These are phyloP conservation scores for Ustilago cynodontis DNA, from an alignment of 1,284 basidiomycete genomes.

Conservation along the genomic window DNA sequence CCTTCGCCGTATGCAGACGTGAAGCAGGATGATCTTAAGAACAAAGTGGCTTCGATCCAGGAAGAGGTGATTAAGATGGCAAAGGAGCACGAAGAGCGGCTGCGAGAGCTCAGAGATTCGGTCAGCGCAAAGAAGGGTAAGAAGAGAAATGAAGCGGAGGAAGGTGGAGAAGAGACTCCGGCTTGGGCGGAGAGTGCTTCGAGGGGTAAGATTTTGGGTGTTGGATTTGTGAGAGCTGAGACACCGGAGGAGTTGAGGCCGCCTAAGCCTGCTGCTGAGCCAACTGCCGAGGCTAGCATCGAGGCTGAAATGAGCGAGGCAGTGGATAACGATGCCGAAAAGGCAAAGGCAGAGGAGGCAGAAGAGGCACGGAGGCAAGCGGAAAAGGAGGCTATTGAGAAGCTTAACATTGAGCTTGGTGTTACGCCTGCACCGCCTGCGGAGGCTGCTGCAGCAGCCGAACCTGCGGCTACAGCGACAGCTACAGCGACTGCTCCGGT, in stretches of 20 bases:
- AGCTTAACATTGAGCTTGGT: constrained; percentile 39
- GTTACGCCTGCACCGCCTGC: constrained; percentile 12
- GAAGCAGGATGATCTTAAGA: constrained; percentile 40
- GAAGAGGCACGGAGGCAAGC: constrained; percentile 28
- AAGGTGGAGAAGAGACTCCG: constrained; percentile 17
- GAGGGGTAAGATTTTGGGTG: constrained; percentile 54
- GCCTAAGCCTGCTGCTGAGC: constrained; percentile 16
- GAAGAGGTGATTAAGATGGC: constrained; percentile 26
- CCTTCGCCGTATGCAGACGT: constrained; percentile 57
- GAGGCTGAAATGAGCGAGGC: background rate
- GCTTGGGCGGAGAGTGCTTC: constrained; percentile 48
- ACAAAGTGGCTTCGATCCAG: constrained; percentile 33
- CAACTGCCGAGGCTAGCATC: constrained; percentile 10
- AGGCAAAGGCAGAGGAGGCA: constrained; percentile 6
- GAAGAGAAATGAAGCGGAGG: constrained; percentile 2
- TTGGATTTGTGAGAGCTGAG: constrained; percentile 55
- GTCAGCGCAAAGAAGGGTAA: background rate
- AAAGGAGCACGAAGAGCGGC: constrained; percentile 26
- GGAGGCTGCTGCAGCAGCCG: background rate
- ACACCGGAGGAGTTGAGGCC: constrained; percentile 52
- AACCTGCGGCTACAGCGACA: background rate
- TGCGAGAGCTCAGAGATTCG: constrained; percentile 25
- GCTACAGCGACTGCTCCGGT: background rate
- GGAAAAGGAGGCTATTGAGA: constrained; percentile 40
- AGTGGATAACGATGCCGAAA: background rate